Evolutionary conservation across 2,329 filamentous ascomycete species (phyloP).

Genomic region (Didymella segeticola): DNA sequence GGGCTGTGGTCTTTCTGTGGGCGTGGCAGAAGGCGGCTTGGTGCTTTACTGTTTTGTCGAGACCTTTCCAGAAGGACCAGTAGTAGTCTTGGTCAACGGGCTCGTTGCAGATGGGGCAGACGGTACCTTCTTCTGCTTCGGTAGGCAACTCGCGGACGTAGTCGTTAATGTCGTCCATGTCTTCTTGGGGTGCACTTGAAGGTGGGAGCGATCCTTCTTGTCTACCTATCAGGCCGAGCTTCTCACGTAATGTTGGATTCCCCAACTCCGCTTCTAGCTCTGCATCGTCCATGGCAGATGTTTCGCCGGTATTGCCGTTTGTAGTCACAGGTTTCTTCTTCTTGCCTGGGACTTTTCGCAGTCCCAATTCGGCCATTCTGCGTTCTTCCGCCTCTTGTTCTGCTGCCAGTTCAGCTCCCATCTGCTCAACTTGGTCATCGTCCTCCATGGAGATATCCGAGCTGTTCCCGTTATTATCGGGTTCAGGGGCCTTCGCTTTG

Average conservation of each 20-base stretch:
- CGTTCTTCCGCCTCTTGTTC: background rate
- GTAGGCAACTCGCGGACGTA: conserved; percentile 27
- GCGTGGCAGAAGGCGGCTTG: conserved; percentile 55
- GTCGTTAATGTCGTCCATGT: conserved; percentile 22
- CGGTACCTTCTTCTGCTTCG: conserved; percentile 26
- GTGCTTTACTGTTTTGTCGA: conserved; percentile 54
- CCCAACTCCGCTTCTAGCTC: background rate
- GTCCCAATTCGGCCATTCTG: background rate
- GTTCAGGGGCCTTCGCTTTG: background rate
- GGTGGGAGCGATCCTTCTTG: conserved; percentile 24
- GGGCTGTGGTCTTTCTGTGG: conserved; percentile 42
- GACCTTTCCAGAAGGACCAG: conserved; percentile 49
- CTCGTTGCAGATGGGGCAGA: conserved; percentile 72
- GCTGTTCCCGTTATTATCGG: background rate
- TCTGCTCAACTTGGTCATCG: background rate
- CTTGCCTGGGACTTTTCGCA: background rate
- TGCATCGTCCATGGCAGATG: background rate
- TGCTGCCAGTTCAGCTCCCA: background rate
- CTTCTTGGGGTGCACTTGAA: conserved; percentile 25
- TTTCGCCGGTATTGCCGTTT: background rate
- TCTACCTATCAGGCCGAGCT: conserved; percentile 18
- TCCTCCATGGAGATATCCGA: background rate
- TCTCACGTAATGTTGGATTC: conserved; percentile 20
- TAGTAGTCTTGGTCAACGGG: conserved; percentile 64
- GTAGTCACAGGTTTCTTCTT: background rate